Evolutionary conservation across 2,329 filamentous ascomycete genomes (phyloP).

Genomic region (Coniosporium tulheliwenetii): DNA sequence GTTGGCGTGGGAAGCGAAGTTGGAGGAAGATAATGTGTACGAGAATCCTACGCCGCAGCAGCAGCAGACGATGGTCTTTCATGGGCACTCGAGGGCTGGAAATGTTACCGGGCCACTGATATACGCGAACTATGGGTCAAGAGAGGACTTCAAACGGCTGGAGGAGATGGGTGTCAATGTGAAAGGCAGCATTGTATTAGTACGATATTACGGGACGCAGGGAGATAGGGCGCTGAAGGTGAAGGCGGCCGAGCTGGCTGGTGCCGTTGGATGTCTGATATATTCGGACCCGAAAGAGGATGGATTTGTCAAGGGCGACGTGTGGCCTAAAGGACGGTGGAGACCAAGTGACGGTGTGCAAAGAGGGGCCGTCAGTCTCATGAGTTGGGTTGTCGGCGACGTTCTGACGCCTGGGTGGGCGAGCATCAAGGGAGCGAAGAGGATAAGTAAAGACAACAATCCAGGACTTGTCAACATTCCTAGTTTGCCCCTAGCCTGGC

Average conservation of each 20-base stretch:
- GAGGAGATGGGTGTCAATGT: constrained; percentile 56
- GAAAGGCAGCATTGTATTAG: constrained; percentile 67
- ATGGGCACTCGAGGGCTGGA: constrained; percentile 76
- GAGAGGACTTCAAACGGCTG: constrained; percentile 64
- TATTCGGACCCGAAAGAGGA: constrained; percentile 85
- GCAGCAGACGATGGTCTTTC: constrained; percentile 64
- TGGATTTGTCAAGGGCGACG: constrained; percentile 57
- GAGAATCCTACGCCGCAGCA: constrained; percentile 37
- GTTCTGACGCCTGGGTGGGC: constrained; percentile 82
- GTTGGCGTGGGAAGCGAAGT: constrained; percentile 57
- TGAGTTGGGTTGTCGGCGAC: constrained; percentile 75
- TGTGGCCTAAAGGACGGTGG: constrained; percentile 62
- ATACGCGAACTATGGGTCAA: constrained; percentile 83
- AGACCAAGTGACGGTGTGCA: constrained; percentile 74
- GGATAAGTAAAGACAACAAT: constrained; percentile 54
- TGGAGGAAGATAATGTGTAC: constrained; percentile 69
- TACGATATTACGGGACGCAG: constrained; percentile 65
- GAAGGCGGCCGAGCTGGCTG: constrained; percentile 75
- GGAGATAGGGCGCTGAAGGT: constrained; percentile 65
- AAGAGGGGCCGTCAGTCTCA: constrained; percentile 64
- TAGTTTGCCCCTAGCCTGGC: constrained; percentile 78
- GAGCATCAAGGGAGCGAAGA: constrained; percentile 48
- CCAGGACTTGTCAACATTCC: constrained; percentile 68
- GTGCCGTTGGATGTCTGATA: constrained; percentile 74
- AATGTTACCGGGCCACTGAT: constrained; percentile 75